phyloP scores from a whole-genome alignment of 108 stramenopile genomes.

The Hondaea fermentalgiana region DNA sequence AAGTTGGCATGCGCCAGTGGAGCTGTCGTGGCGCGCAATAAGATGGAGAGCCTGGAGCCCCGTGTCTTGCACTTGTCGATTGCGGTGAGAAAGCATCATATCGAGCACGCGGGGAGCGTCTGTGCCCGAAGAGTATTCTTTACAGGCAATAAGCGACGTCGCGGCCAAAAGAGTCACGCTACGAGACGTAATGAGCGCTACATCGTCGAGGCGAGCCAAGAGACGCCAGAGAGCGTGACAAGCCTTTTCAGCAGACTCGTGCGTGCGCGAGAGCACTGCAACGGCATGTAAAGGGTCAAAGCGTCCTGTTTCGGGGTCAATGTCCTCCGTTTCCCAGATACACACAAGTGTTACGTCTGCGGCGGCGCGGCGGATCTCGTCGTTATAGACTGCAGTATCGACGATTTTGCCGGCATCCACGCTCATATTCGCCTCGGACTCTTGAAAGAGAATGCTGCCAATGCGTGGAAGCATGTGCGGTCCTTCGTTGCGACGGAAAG shows the following conservation, averaged over 20 bases:
- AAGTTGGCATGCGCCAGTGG: too few species aligned
- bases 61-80: not conserved
- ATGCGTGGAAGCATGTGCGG: not conserved
- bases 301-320: not conserved
- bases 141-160: not conserved
- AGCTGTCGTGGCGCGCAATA: not conserved
- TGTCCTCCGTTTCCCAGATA: not conserved
- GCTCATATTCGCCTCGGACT: not conserved
- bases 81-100: not conserved
- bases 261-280: not conserved
- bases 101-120: not conserved
- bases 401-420: not conserved
- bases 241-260: not conserved
- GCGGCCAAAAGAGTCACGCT: not conserved
- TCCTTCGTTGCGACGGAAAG: not conserved
- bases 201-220: not conserved
- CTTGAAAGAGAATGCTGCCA: not conserved
- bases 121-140: not conserved
- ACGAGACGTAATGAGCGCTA: not conserved
- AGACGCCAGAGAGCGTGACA: not conserved
- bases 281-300: not conserved
- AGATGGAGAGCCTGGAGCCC: not conserved
- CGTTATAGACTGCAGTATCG: not conserved
- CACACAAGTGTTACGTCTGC: not conserved
- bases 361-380: constrained; percentile 9